phyloP scores from a whole-genome alignment of 2,329 filamentous ascomycete genomes.

The Davidsoniella neocaledoniae region DNA sequence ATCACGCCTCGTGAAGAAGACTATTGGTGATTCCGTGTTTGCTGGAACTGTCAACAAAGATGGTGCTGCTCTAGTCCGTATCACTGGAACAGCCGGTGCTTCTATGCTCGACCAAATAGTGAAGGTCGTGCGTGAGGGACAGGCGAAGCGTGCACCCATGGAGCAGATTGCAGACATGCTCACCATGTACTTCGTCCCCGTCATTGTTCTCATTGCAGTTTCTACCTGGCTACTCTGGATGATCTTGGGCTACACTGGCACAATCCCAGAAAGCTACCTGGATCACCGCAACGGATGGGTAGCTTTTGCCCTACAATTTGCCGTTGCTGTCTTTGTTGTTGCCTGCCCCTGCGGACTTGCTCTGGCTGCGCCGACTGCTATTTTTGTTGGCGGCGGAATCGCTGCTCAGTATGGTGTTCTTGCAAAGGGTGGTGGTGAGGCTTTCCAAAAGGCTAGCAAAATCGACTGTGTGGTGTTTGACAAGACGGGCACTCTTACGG shows the following conservation, averaged over 20 bases:
- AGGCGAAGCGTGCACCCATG: constrained; percentile 58
- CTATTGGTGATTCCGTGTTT: constrained; percentile 45
- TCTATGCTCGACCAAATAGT: constrained; percentile 74
- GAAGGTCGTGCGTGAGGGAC: constrained; percentile 58
- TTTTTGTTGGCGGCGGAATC: constrained; percentile 67
- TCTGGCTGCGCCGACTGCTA: constrained; percentile 69
- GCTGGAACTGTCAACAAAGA: constrained; percentile 62
- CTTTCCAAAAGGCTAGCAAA: constrained; percentile 68
- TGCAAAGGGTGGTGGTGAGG: constrained; percentile 70
- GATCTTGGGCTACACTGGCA: constrained; percentile 39
- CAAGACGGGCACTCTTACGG: constrained; percentile 72
- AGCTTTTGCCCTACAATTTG: constrained; percentile 63
- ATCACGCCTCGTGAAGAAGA: constrained; percentile 49
- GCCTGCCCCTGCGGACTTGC: constrained; percentile 74
- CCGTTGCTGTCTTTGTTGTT: constrained; percentile 74
- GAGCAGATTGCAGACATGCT: constrained; percentile 57
- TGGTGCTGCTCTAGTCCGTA: constrained; percentile 40
- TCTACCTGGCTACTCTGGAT: constrained; percentile 59
- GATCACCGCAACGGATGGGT: constrained; percentile 47
- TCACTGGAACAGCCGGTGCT: constrained; percentile 47
- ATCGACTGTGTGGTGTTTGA: constrained; percentile 72
- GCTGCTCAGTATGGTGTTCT: constrained; percentile 68
- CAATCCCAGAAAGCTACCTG: constrained; percentile 39
- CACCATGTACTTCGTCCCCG: constrained; percentile 62
- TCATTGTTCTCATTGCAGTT: constrained; percentile 52